Evolutionary conservation across 139 green algal species (phyloP).

Genomic region (Chlamydomonas urium): DNA sequence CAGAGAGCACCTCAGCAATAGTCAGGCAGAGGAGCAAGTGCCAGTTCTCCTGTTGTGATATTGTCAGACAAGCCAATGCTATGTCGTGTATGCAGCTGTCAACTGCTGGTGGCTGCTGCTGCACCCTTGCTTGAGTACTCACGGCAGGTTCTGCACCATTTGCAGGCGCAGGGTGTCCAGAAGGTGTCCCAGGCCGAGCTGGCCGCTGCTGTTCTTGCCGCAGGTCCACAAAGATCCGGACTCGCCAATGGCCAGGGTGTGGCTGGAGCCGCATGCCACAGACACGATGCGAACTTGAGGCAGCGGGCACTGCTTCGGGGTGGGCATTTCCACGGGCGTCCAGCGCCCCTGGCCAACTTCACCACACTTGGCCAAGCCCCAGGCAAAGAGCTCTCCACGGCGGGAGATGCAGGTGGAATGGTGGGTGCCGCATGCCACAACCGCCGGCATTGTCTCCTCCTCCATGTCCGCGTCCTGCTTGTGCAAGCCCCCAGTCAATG

Average conservation of each 20-base stretch:
- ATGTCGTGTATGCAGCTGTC: too few relatives aligned
- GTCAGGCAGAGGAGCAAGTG: too few relatives aligned
- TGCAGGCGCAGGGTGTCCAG: constrained; percentile 32
- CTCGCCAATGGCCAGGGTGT: constrained; percentile 75
- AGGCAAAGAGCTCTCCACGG: constrained; percentile 71
- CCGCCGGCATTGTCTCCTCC: constrained; percentile 63
- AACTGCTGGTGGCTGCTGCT: too few relatives aligned
- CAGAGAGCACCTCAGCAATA: too few relatives aligned
- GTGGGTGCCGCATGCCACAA: constrained; percentile 60
- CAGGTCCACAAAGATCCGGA: constrained; percentile 69
- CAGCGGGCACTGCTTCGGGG: constrained; percentile 20
- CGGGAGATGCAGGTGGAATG: constrained; percentile 62
- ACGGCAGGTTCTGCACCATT: constrained; percentile 18
- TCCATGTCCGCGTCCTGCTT: constrained; percentile 39
- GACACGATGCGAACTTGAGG: constrained; percentile 48
- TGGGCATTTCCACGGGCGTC: constrained; percentile 53
- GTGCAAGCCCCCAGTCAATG: not conserved
- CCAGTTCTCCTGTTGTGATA: not conserved
- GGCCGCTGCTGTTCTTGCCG: constrained; percentile 62
- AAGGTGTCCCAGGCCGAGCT: constrained; percentile 61
- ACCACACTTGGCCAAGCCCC: constrained; percentile 70
- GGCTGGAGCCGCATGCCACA: constrained; percentile 62
- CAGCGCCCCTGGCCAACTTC: constrained; percentile 68
- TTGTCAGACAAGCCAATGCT: not conserved
- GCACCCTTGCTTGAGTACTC: too few relatives aligned